Base-by-base conservation (phyloP, 148 eudicot species). In the Cornus kousa region DNA sequence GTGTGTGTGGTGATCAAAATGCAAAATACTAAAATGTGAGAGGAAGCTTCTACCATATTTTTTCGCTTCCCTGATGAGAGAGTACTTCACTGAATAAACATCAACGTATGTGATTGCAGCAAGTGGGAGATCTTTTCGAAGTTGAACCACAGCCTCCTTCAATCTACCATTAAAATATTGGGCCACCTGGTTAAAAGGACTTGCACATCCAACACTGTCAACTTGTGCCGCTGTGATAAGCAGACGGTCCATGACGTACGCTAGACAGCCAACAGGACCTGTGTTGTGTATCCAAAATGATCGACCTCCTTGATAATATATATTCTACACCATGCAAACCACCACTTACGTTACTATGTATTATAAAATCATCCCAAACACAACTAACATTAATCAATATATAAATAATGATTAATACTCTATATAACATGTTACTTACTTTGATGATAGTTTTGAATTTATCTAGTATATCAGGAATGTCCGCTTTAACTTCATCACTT, bases 231-330 rank as follows among this genome's bases (percentile, higher is more conserved):
- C 91, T 10, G 81, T 87, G 71, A 90, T 68, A 9, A 68, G 86
- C 10, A 90, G 28, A 0, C 86, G 82, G 71, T 89, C 97, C 88
- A 91, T 81, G 67, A 95, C 81, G 40, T 91, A 93, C 2, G 37
- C 37, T 35, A 93, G 86, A 73, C 98, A 95, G 0, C 98, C 98
- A 7, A 91, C 80, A 4, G 98, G 98, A 5, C 96, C 98, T 7
- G 98, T 95, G 59, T 95, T 93, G 81, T 95, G 98, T 82, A 95
- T 88, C 98, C 98, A 95, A 84, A 90, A 95, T 16, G 88, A 90
- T 80, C 94, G 88, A 6, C 93, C 97, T 78, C 97, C 98, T 82
- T 80, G 80, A 19, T 69, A 75, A 72, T 95, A 87, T 77, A 95
- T 73, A 78, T 75, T 13, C 97, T 92, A 73, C 9, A 1, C 9